Conservation (phyloP, 2,329 filamentous ascomycete species). For the Alternaria brassicae region DNA sequence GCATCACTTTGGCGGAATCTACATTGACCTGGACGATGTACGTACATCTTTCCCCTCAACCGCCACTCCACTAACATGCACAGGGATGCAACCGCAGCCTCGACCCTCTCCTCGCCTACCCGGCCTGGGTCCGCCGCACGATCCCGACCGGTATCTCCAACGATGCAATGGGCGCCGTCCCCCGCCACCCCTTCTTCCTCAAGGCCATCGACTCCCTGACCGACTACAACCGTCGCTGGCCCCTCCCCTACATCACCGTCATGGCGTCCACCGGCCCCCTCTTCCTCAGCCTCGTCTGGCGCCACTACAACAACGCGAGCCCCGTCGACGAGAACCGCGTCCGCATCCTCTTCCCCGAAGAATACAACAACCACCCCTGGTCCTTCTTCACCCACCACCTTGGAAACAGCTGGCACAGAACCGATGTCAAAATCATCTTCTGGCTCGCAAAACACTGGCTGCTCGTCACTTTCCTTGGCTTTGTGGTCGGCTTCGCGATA, state of each 20-base stretch:
- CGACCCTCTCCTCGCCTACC: conserved; percentile 72
- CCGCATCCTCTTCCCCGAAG: conserved; percentile 71
- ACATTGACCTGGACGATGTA: conserved; percentile 79
- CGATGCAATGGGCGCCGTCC: conserved; percentile 77
- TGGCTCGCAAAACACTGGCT: conserved; percentile 67
- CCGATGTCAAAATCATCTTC: conserved; percentile 69
- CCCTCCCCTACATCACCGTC: conserved; percentile 75
- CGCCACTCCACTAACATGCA: conserved; percentile 8
- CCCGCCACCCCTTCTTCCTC: conserved; percentile 77
- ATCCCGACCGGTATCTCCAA: conserved; percentile 80
- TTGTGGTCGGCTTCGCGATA: conserved; percentile 59
- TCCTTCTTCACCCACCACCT: conserved; percentile 74
- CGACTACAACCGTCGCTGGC: conserved; percentile 72
- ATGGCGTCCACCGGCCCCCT: conserved; percentile 81
- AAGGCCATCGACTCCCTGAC: conserved; percentile 72
- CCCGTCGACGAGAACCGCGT: conserved; percentile 62
- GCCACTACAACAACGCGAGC: conserved; percentile 69
- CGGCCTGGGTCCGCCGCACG: conserved; percentile 74
- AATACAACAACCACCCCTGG: conserved; percentile 73
- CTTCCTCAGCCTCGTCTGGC: conserved; percentile 78
- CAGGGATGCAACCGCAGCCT: conserved; percentile 72
- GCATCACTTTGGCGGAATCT: conserved; percentile 78
- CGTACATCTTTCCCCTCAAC: conserved; percentile 22
- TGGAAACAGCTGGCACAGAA: conserved; percentile 71
- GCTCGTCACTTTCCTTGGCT: conserved; percentile 63